phyloP scores from a whole-genome alignment of 116 monocot genomes.

The Cymodocea nodosa region DNA sequence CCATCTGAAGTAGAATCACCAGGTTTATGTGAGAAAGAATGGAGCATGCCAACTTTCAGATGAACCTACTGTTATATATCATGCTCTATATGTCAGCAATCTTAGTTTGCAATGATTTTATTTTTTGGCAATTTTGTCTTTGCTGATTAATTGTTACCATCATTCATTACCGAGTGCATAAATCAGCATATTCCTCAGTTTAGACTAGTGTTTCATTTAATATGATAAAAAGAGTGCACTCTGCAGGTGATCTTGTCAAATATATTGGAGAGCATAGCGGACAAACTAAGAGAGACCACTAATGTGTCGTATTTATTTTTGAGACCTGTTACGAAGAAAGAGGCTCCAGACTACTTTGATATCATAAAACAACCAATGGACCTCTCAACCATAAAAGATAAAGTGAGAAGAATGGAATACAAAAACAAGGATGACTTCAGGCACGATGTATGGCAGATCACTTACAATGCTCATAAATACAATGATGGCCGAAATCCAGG shows the following conservation, averaged over 20 bases:
- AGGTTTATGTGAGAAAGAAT: neutral
- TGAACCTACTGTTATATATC: too few relatives aligned
- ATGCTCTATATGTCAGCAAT: too few relatives aligned
- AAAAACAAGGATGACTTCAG: conserved; percentile 72
- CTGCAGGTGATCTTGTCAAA: conserved; percentile 70
- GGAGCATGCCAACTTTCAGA: too few relatives aligned
- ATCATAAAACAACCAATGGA: conserved; percentile 68
- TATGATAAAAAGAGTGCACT: neutral
- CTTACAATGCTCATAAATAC: conserved; percentile 70
- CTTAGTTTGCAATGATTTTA: too few relatives aligned
- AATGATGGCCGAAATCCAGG: conserved; percentile 62
- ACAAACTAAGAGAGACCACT: conserved; percentile 25
- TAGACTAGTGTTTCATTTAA: neutral
- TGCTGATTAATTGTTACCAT: neutral
- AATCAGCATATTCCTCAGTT: too few relatives aligned
- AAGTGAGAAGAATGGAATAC: conserved; percentile 84
- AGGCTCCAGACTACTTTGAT: conserved; percentile 84
- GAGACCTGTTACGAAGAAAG: conserved; percentile 89
- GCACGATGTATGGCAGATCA: conserved; percentile 89
- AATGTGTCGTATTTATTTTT: conserved; percentile 58
- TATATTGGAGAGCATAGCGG: conserved; percentile 64
- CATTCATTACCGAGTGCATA: neutral
- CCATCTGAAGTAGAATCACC: neutral
- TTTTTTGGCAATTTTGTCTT: too few relatives aligned
- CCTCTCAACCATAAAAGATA: conserved; percentile 78